Evolutionary conservation across 345 rosid genomes (phyloP), one percentile per base, ranked within the genome.

Genomic region (Gynandropsis gynandra): DNA sequence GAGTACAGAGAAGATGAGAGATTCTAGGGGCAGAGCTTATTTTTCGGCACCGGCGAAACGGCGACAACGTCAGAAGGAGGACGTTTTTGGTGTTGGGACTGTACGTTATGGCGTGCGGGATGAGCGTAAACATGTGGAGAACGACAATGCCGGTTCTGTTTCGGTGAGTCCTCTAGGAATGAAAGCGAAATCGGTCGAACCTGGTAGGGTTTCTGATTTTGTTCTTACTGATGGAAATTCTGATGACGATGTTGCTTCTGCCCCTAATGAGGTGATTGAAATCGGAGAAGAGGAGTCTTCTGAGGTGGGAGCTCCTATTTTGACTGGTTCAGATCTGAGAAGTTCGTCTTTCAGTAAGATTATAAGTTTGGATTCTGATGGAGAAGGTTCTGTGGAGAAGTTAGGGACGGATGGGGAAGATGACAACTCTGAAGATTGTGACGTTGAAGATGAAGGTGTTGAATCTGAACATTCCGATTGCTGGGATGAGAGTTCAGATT

Each of bases 321-420:
- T 29, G 7, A 4, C 52, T 7, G 19, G 36, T 47, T 31, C 52
- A 36, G 8, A 10, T 19, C 40, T n/a, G 13, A 11, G 11, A n/a
- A 17, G 4, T 54, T 4, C 34, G 15, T 51, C 35, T 17, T 10
- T 10, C 9, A 58, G 33, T 33, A 64, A 52, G 6, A 50, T 46
- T 52, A n/a, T 39, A 32, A 58, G 55, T 52, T 58, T 58, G 18
- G 10, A 21, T 36, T 64, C 59, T 51, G 27, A 41, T 17, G 40
- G 18, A 24, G 58, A 50, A 31, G 12, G 13, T 1, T 36, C 40
- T 36, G 13, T 9, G 3, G 57, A 60, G 43, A 52, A 52, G 5
- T n/a, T 31, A 16, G 52, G 27, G 27, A 31, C 34, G n/a, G 49
- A 40, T 39, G 54, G 49, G 8, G 56, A 41, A 48, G 61, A 52